These are phyloP conservation scores for Paradendryphiella salina DNA, from an alignment of 2,329 filamentous ascomycete species.

Conservation along the genomic window DNA sequence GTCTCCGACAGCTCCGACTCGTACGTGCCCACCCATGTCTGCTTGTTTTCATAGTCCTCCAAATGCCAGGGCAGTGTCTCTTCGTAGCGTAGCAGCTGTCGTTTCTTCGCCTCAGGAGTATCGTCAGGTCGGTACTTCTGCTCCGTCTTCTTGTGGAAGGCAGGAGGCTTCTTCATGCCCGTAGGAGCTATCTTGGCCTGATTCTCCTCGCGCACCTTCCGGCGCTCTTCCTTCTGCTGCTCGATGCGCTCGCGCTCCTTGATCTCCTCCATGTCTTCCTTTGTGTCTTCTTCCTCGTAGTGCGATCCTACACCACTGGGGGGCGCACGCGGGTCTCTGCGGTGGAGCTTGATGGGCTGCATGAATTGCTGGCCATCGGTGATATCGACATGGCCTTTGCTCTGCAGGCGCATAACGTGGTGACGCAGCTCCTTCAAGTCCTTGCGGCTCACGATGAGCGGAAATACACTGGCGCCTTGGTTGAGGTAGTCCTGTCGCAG, in stretches of 20 bases:
- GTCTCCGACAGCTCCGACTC: conserved; percentile 82
- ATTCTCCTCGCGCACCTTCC: conserved; percentile 83
- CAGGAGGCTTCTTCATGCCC: conserved; percentile 66
- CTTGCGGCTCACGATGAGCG: conserved; percentile 81
- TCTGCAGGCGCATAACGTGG: conserved; percentile 81
- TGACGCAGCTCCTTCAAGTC: conserved; percentile 77
- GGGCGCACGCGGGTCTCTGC: conserved; percentile 76
- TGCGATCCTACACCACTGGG: conserved; percentile 50
- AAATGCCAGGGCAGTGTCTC: conserved; percentile 96
- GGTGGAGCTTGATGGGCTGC: conserved; percentile 83
- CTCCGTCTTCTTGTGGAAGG: conserved; percentile 76
- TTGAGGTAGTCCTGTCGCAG: conserved; percentile 34
- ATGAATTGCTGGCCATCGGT: conserved; percentile 82
- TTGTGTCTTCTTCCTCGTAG: conserved; percentile 58
- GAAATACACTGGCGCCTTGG: conserved; percentile 46
- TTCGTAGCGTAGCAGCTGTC: conserved; percentile 74
- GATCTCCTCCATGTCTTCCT: conserved; percentile 68
- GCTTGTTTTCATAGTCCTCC: conserved; percentile 94
- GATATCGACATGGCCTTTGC: conserved; percentile 63
- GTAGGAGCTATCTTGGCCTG: conserved; percentile 91
- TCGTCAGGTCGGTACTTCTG: conserved; percentile 83
- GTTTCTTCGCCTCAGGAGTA: conserved; percentile 70
- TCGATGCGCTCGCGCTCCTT: conserved; percentile 63
- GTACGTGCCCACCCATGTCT: conserved; percentile 90
- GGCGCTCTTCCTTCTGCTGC: conserved; percentile 70